Evolutionary conservation across 2,329 filamentous ascomycete species (phyloP), one percentile per base, ranked within the genome.

Genomic region (Colletotrichum sp.): DNA sequence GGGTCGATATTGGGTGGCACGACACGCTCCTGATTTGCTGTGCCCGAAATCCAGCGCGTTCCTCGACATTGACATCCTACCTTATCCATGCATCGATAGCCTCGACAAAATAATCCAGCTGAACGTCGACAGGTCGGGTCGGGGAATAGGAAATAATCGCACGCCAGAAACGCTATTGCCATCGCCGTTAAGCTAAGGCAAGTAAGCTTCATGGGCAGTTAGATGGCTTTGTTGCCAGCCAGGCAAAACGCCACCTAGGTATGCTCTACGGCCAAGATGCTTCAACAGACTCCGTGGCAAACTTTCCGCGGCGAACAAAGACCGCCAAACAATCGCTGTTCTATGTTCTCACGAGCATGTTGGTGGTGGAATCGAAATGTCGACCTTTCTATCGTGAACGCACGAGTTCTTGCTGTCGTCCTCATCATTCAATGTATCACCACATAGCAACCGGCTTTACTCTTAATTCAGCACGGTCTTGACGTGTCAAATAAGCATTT

Each of bases 121-220:
- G 1, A 2, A 13, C 10, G n/a, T 52, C 43, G 0, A 52, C 0
- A 52, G 10, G n/a, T 52, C 12, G 2, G 4, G n/a, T 52, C 43
- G 10, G 43, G n/a, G 3, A 52, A 52, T 52, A 52, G 43, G 6
- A 25, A 52, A 52, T 52, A 52, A 52, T 8, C 6, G 6, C 43
- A 25, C 43, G n/a, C 12, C 43, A 22, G n/a, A 52, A 25, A 8
- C 43, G 6, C n/a, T 22, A 13, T 52, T 52, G n/a, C n/a, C 4
- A 13, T 52, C 43, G n/a, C 43, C 43, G 43, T 52, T 52, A 22
- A 52, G 43, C 43, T 52, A 52, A 52, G n/a, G 12, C n/a, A 52
- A 52, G 43, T 22, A 52, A 52, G 43, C 43, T 52, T 52, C 43
- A 52, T 13, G n/a, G 43, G 43, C 10, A 13, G 10, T 2, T 48